phyloP scores from a whole-genome alignment of 352 stramenopile species.

The Stramenopiles sp. region DNA sequence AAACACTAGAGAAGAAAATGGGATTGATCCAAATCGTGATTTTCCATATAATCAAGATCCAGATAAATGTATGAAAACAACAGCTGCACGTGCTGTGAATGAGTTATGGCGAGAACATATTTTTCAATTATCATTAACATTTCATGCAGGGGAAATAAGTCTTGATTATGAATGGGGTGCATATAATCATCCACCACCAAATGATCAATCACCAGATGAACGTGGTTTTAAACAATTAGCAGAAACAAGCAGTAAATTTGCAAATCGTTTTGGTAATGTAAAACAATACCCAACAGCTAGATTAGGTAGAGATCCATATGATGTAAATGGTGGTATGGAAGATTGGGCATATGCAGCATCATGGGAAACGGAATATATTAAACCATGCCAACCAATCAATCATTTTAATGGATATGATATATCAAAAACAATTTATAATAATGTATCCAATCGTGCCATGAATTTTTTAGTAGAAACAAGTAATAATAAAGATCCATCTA shows the following conservation, averaged over 20 bases:
- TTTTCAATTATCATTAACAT: slow-evolving; percentile 88
- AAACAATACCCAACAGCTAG: slow-evolving; percentile 45
- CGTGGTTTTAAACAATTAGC: slow-evolving; percentile 9
- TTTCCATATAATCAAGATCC: slow-evolving; percentile 79
- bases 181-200: slow-evolving; percentile 47
- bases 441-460: slow-evolving; percentile 69
- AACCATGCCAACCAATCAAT: slow-evolving; percentile 41
- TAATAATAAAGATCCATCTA: slow-evolving; percentile 52
- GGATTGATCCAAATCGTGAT: slow-evolving; percentile 89
- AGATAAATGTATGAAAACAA: slow-evolving; percentile 74
- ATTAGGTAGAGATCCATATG: slow-evolving; percentile 87
- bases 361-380: neutral
- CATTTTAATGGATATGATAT: slow-evolving; percentile 58
- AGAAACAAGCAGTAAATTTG: slow-evolving; percentile 38
- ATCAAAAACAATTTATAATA: slow-evolving; percentile 75
- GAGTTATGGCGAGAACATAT: slow-evolving; percentile 86
- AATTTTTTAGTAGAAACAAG: slow-evolving; percentile 91
- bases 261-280: slow-evolving; percentile 39
- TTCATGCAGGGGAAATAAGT: slow-evolving; percentile 87
- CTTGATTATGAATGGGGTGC: slow-evolving; percentile 94
- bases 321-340: slow-evolving; percentile 87
- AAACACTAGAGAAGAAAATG: slow-evolving; percentile 48
- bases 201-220: neutral
- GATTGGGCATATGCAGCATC: slow-evolving; percentile 78
- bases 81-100: slow-evolving; percentile 82